phyloP scores from a whole-genome alignment of 176 grass and related monocot species.

The Triticum turgidum region DNA sequence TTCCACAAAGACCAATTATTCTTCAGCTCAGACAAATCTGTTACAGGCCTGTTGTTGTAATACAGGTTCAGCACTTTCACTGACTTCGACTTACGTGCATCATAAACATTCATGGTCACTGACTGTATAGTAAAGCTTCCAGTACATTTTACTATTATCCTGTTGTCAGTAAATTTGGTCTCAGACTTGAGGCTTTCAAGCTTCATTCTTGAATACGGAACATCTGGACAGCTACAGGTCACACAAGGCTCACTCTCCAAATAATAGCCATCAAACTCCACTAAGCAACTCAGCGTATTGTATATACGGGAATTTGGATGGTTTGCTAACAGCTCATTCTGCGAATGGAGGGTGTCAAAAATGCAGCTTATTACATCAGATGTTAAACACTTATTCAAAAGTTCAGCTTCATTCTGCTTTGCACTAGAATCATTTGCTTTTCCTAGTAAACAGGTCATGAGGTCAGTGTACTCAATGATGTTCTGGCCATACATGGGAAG shows the following conservation, averaged over 20 bases:
- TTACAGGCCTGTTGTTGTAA: constrained; percentile 85
- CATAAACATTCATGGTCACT: constrained; percentile 96
- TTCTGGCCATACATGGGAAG: constrained; percentile 92
- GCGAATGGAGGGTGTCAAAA: constrained; percentile 80
- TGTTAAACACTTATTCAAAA: constrained; percentile 72
- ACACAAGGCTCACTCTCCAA: constrained; percentile 97
- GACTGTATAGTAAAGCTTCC: constrained; percentile 97
- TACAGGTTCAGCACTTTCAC: constrained; percentile 96
- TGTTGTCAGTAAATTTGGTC: constrained; percentile 96
- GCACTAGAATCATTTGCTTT: constrained; percentile 61
- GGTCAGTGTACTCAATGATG: constrained; percentile 89
- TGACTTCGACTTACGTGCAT: constrained; percentile 94
- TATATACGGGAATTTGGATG: constrained; percentile 98
- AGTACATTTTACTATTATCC: constrained; percentile 97
- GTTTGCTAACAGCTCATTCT: constrained; percentile 98
- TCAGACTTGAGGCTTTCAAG: constrained; percentile 96
- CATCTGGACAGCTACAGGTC: constrained; percentile 96
- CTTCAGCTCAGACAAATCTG: constrained; percentile 92
- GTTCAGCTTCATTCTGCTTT: constrained; percentile 68
- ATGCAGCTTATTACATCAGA: constrained; percentile 83
- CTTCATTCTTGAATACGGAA: constrained; percentile 88
- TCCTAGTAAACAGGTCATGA: constrained; percentile 82
- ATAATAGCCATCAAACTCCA: constrained; percentile 98
- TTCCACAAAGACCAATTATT: constrained; percentile 99
- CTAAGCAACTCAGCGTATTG: constrained; percentile 78